Evolutionary conservation across 148 eudicot genomes (phyloP).

Genomic region (Agrostemma githago): DNA sequence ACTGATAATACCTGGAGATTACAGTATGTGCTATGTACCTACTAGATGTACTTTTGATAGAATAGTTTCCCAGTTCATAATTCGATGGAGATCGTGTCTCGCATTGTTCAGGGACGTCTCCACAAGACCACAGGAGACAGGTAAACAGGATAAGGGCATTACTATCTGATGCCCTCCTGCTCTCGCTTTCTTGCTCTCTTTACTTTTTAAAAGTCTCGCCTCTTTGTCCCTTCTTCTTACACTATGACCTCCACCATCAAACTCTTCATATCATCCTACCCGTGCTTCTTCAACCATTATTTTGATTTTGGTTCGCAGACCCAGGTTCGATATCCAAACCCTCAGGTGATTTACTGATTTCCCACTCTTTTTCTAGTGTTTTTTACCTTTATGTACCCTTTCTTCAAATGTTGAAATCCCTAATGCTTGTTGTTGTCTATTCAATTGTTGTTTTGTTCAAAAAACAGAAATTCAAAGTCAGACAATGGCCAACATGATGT

Average conservation of each 20-base stretch:
- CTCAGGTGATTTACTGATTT: constrained; percentile 3
- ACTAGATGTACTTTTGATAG: too few relatives aligned
- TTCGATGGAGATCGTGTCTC: too few relatives aligned
- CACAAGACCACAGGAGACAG: neutral
- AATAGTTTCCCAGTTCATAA: too few relatives aligned
- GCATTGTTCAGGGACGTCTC: too few relatives aligned
- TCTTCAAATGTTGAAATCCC: too few relatives aligned
- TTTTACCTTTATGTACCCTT: too few relatives aligned
- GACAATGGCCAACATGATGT: too few relatives aligned
- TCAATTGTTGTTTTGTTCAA: too few relatives aligned
- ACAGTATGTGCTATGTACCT: too few relatives aligned
- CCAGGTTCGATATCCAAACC: constrained; percentile 4
- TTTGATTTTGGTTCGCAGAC: neutral
- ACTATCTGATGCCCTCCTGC: neutral
- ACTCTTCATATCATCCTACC: neutral
- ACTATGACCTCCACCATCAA: neutral
- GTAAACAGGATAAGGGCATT: neutral
- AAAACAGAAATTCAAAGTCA: too few relatives aligned
- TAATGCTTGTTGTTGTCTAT: too few relatives aligned
- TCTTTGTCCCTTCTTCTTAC: neutral
- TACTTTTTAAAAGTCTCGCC: neutral
- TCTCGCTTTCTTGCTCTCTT: neutral
- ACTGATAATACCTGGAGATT: too few relatives aligned
- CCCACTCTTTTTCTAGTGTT: neutral
- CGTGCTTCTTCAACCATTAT: neutral